Percentiles rank a stretch among this genome's conserved stretches.
Conservation (phyloP, 331 rosid genomes). For the Quercus lobata region DNA sequence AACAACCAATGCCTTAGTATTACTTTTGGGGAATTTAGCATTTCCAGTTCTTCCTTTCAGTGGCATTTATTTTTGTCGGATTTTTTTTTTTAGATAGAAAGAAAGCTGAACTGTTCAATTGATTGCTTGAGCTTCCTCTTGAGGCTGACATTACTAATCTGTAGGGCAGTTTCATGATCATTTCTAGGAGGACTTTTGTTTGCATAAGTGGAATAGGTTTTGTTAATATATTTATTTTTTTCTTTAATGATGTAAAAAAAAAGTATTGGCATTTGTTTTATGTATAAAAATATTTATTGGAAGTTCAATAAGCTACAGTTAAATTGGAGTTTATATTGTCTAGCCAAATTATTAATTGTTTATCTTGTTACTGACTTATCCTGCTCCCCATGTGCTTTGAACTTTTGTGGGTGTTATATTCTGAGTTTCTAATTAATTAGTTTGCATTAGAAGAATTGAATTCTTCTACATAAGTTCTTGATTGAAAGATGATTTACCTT, state of each 20-base stretch:
- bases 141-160: neutral
- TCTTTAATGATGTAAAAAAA: neutral
- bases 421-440: neutral
- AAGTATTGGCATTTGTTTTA: neutral
- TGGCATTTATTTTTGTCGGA: neutral
- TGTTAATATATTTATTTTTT: neutral
- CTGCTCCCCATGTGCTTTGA: neutral
- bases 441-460: neutral
- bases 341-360: neutral
- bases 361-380: neutral
- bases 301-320: neutral
- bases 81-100: neutral
- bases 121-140: neutral
- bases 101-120: neutral
- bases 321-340: neutral
- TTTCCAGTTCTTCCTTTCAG: neutral
- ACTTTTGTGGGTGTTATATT: neutral
- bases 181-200: slow-evolving; percentile 10
- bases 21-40: neutral
- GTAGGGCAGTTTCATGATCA: neutral
- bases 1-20: slow-evolving; percentile 3
- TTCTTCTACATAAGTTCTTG: neutral
- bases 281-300: neutral
- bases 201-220: neutral
- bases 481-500: neutral